Conservation (phyloP, 2,329 filamentous ascomycete species). For the Venturiaceae sp. region DNA sequence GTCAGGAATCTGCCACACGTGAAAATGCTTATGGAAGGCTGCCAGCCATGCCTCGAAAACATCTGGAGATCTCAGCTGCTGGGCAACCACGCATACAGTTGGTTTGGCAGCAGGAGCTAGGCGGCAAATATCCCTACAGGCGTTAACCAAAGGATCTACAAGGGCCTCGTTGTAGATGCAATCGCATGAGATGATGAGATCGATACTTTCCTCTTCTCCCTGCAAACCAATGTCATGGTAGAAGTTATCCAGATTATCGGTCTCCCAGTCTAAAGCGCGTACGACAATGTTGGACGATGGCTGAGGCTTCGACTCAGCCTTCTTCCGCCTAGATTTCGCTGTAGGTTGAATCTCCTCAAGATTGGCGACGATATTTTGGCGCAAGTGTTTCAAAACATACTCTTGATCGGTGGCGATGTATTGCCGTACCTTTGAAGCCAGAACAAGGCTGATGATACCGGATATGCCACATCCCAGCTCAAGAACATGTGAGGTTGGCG, state of each 20-base stretch:
- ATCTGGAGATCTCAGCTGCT: conserved; percentile 77
- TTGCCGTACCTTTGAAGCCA: conserved; percentile 49
- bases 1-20: conserved; percentile 67
- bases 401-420: conserved; percentile 83
- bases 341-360: neutral
- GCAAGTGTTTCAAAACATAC: conserved; percentile 71
- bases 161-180: conserved; percentile 92
- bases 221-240: conserved; percentile 7
- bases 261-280: conserved; percentile 69
- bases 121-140: conserved; percentile 65
- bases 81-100: conserved; percentile 71
- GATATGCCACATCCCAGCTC: conserved; percentile 88
- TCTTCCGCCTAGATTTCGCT: neutral
- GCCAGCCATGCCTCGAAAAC: conserved; percentile 77
- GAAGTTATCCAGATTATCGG: conserved; percentile 32
- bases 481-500: conserved; percentile 48
- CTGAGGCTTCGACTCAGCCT: neutral
- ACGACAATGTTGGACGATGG: neutral
- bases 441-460: conserved; percentile 61
- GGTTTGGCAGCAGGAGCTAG: conserved; percentile 34
- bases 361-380: conserved; percentile 65
- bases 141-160: conserved; percentile 70
- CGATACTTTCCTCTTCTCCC: conserved; percentile 38
- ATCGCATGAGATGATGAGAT: conserved; percentile 75
- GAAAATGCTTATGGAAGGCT: conserved; percentile 57